Percentiles rank a stretch among this genome's conserved stretches.
Evolutionary conservation across 495 filamentous ascomycete species (phyloP).

Genomic region (Hypoxylon trugodes): DNA sequence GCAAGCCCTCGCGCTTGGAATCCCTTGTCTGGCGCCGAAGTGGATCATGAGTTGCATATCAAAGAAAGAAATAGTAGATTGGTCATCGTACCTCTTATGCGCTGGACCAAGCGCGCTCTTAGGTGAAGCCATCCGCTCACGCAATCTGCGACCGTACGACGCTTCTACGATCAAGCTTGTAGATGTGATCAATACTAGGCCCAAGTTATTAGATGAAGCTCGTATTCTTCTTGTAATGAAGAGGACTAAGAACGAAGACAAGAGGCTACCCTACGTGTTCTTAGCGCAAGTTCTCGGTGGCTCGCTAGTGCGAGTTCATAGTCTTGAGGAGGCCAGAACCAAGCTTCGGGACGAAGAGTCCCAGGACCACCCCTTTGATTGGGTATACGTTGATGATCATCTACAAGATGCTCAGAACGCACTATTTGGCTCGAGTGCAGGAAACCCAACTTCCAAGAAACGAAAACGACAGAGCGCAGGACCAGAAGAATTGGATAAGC

Average conservation of each 20-base stretch:
- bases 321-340: slow-evolving; percentile 67
- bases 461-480: slow-evolving; percentile 54
- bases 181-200: slow-evolving; percentile 63
- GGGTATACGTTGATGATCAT: slow-evolving; percentile 77
- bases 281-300: slow-evolving; percentile 83
- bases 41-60: slow-evolving; percentile 82
- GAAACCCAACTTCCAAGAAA: slow-evolving; percentile 44
- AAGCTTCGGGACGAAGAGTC: slow-evolving; percentile 62
- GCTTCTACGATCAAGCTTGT: slow-evolving; percentile 64
- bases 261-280: slow-evolving; percentile 66
- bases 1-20: slow-evolving; percentile 88
- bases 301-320: slow-evolving; percentile 68
- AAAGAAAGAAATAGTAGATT: slow-evolving; percentile 68
- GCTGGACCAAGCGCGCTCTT: slow-evolving; percentile 83
- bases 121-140: slow-evolving; percentile 78
- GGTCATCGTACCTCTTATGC: slow-evolving; percentile 83
- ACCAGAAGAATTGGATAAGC: slow-evolving; percentile 43
- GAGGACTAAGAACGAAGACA: slow-evolving; percentile 70
- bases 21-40: slow-evolving; percentile 81
- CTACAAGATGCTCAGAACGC: slow-evolving; percentile 33
- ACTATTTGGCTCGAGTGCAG: slow-evolving; percentile 38
- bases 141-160: slow-evolving; percentile 67
- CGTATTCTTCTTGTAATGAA: slow-evolving; percentile 80
- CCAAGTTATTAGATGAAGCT: slow-evolving; percentile 69
- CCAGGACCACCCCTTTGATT: slow-evolving; percentile 69